These are phyloP conservation scores for Pilatotrama ljubarskyi DNA, from an alignment of 768 basidiomycete species.

Conservation along the genomic window DNA sequence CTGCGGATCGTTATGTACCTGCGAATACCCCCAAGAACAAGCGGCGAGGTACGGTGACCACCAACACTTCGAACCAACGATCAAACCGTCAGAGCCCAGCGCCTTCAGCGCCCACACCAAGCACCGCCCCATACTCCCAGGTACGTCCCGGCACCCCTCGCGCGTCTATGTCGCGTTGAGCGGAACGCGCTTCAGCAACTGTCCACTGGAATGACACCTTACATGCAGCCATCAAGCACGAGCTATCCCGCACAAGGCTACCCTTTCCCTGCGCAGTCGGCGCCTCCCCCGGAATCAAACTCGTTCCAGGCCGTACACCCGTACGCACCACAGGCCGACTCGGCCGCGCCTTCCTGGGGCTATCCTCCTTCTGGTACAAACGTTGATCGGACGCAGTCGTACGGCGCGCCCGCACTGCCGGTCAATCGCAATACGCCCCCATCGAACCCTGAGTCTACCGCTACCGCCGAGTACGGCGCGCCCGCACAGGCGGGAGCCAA, in stretches of 20 bases:
- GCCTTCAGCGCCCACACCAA: conserved; percentile 12
- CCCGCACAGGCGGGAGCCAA: conserved; percentile 18
- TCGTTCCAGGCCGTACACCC: conserved; percentile 43
- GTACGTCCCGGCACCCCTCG: conserved; percentile 17
- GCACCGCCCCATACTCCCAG: conserved; percentile 24
- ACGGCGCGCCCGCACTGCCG: conserved; percentile 44
- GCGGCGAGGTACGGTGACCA: conserved; percentile 26
- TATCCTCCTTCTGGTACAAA: conserved; percentile 40
- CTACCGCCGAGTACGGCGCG: conserved; percentile 22
- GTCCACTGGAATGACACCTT: conserved; percentile 37
- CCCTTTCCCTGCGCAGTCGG: conserved; percentile 43
- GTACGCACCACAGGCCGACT: conserved; percentile 42
- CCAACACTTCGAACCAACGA: conserved; percentile 21
- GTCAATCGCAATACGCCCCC: conserved; percentile 42
- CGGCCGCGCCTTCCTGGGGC: conserved; percentile 52
- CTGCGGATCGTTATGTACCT: conserved; percentile 73
- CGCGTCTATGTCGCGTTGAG: conserved; percentile 15
- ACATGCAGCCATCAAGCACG: conserved; percentile 43
- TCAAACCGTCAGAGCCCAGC: conserved; percentile 24
- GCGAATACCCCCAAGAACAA: conserved; percentile 36
- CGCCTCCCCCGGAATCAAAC: conserved; percentile 42
- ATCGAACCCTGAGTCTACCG: conserved; percentile 14
- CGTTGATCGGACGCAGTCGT: conserved; percentile 44
- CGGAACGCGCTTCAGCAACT: conserved; percentile 14
- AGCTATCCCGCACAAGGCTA: conserved; percentile 45